Evolutionary conservation across 148 eudicot species (phyloP), one percentile per base, ranked within the genome.

Genomic region (Arctostaphylos glauca): DNA sequence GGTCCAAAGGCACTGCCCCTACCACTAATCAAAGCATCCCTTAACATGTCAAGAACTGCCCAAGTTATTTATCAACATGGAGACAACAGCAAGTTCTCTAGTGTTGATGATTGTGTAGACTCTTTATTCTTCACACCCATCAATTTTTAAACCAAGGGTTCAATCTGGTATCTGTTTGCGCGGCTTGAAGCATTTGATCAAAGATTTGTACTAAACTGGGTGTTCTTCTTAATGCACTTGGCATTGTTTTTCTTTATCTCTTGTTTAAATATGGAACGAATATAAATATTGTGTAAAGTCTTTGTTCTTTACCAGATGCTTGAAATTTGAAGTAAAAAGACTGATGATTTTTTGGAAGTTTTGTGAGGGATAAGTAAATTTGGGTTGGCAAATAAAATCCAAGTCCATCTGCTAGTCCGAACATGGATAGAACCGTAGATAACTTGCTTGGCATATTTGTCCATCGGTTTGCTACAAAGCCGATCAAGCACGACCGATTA

Each of bases 61-160:
- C 87, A 84, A 80, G 85, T 86, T n/a, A 76, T 88, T 43, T 88
- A 86, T 79, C 86, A 86, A 56, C 90, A 88, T 60, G 77, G 87
- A n/a, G 85, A 86, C 47, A 58, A 82, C 66, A 74, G 67, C 73
- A 86, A 81, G 44, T 84, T 84, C 23, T 83, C 80, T 2, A 84
- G 84, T n/a, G 90, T 86, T 2, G 87, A 84, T 53, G 83, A 84
- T 70, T 84, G 85, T 62, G 90, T 86, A 0, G 54, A 82, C 47
- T 76, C 87, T 78, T 75, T 86, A n/a, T 84, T 88, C 83, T 88
- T 84, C 85, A 86, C 86, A 43, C 88, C 86, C 9, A 23, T 85
- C 50, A 64, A 4, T 43, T 38, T 68, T 18, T 59, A 58, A 54
- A 9, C 25, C n/a, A 38, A 15, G 47, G 46, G 54, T 41, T 41